Base-by-base conservation (phyloP, 306 rosid genomes). In the Vigna trinervia region DNA sequence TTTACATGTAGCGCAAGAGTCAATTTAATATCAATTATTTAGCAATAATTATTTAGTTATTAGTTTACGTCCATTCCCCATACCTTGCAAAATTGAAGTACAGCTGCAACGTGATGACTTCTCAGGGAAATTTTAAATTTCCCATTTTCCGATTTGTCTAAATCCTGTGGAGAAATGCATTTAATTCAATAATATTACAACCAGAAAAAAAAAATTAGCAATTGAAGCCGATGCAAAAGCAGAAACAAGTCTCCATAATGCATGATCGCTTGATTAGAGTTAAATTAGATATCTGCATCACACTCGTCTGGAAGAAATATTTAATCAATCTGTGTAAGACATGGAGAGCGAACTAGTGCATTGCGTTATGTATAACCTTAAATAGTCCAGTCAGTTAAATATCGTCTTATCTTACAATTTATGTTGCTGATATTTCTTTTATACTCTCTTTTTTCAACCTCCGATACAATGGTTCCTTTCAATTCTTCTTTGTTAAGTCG, bases 61-160 rank as follows among this genome's bases (percentile, higher is more conserved):
- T 36, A 46, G 41, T 14, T 67, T 52, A 70, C 52, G 71, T 52
- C 51, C 71, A 75, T 30, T 19, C 50, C 23, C 53, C 84, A 71
- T 91, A 95, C 99, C 97, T 89, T 85, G 75, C 99, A 95, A 86
- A 87, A 92, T 83, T 95, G 97, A 59, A 95, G 87, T 50, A 92
- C 84, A 36, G 90, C 94, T 5, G 91, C 86, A 85, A 88, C 88
- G 26, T 87, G 93, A 91, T 88, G 90, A 76, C 88, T 88, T 90
- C 84, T 87, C 80, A 95, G 68, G 61, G 73, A 77, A 80, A 95
- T 87, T 87, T 89, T 92, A 76, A 90, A 82, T 79, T 89, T 90
- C 65, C 97, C 97, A 79, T 91, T 80, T 79, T 87, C 88, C 84
- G 83, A 76, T 88, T 84, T 92, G 74, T 84, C 88, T 63, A 95